These are phyloP conservation scores for Rossbeevera mucosa DNA, from an alignment of 768 basidiomycete genomes.

Conservation along the genomic window DNA sequence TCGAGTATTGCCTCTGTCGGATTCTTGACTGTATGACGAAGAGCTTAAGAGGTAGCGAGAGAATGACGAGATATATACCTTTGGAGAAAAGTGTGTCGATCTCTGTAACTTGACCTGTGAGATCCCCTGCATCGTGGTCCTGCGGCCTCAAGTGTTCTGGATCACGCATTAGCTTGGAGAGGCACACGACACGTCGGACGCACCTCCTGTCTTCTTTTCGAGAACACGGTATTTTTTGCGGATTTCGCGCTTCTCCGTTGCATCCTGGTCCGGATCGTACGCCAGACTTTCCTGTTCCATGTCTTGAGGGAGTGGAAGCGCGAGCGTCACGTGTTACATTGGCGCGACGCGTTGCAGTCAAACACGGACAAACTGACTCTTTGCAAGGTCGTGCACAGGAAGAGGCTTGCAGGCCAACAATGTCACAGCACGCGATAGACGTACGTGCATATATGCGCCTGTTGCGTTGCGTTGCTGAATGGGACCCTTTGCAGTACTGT, in stretches of 20 bases:
- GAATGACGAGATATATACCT: conserved; percentile 36
- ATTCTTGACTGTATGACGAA: conserved; percentile 52
- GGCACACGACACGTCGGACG: conserved; percentile 12
- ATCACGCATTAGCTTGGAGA: not conserved
- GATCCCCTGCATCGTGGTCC: conserved; percentile 52
- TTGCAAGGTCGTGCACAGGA: not conserved
- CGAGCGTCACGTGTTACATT: conserved; percentile 15
- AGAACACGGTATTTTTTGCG: conserved; percentile 70
- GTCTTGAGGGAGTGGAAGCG: not conserved
- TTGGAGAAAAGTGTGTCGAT: conserved; percentile 63
- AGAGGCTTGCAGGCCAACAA: not conserved
- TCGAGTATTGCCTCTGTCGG: conserved; percentile 90
- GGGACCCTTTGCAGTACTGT: conserved; percentile 52
- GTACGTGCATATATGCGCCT: conserved; percentile 15
- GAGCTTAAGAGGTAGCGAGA: not conserved
- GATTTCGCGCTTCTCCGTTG: conserved; percentile 70
- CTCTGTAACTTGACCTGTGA: conserved; percentile 50
- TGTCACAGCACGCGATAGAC: conserved; percentile 30
- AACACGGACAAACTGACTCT: conserved; percentile 16
- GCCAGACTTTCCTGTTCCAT: conserved; percentile 35
- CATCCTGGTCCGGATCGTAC: conserved; percentile 84
- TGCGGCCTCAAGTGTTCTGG: conserved; percentile 48
- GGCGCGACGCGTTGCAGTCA: conserved; percentile 21
- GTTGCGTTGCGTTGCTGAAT: conserved; percentile 4
- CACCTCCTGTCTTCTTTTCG: conserved; percentile 62